Conservation (phyloP, 208 protist species). For the Leishmania tropica region DNA sequence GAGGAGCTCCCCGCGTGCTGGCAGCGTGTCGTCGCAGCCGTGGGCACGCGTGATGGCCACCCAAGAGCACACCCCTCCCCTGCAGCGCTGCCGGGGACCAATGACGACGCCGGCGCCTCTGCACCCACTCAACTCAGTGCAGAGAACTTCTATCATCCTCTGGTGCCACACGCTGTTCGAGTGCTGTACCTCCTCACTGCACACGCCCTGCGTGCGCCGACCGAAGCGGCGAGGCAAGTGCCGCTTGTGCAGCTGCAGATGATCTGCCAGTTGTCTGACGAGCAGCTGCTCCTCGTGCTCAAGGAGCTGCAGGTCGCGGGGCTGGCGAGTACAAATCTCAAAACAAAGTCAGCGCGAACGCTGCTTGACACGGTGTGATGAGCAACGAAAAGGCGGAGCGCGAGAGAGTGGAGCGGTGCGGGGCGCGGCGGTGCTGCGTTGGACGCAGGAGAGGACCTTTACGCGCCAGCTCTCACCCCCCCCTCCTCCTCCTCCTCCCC, state of each 20-base stretch:
- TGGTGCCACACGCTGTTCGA: slow-evolving; percentile 54
- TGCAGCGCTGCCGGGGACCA: background rate
- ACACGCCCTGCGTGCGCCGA: slow-evolving; percentile 37
- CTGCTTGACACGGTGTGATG: slow-evolving; percentile 28
- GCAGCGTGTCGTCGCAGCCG: slow-evolving; percentile 3
- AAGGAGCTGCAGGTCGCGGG: slow-evolving; percentile 59
- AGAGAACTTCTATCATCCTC: slow-evolving; percentile 62
- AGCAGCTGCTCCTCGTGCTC: slow-evolving; percentile 48
- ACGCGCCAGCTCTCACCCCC: background rate
- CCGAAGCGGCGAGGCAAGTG: slow-evolving; percentile 51
- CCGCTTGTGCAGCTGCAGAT: slow-evolving; percentile 57
- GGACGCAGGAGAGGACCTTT: background rate
- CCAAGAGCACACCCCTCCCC: background rate
- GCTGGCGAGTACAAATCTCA: slow-evolving; percentile 39
- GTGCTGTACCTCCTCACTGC: slow-evolving; percentile 62
- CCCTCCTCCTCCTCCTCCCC: background rate
- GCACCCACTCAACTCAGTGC: slow-evolving; percentile 7
- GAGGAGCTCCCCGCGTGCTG: slow-evolving; percentile 16
- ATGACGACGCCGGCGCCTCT: background rate
- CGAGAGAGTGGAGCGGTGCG: background rate
- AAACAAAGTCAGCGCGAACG: slow-evolving; percentile 42
- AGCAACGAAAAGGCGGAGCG: background rate
- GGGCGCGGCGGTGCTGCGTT: background rate
- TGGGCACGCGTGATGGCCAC: background rate
- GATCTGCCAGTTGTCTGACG: slow-evolving; percentile 67